Conservation (phyloP, 345 rosid species). For the Citrus medica region DNA sequence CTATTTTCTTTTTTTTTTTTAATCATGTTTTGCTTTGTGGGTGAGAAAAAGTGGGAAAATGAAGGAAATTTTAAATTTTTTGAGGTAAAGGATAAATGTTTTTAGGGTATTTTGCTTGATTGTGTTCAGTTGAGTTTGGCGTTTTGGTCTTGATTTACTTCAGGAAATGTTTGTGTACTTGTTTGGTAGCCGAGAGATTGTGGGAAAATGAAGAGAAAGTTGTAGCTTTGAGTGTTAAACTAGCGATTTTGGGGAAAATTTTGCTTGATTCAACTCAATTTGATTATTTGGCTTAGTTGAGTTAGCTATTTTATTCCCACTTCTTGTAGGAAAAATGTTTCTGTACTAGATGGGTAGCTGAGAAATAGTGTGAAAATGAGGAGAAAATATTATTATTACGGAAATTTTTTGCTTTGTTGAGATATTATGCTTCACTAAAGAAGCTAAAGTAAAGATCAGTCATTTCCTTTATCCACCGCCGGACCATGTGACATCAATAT, state of each 20-base stretch:
- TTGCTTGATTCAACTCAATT: neutral
- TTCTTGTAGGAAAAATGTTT: neutral
- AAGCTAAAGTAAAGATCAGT: neutral
- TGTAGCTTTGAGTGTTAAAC: neutral
- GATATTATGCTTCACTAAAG: neutral
- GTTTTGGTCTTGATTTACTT: conserved; percentile 1
- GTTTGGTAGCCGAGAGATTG: conserved; percentile 18
- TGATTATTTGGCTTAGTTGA: neutral
- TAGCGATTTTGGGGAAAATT: neutral
- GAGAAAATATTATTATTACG: neutral
- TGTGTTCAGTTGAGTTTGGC: neutral
- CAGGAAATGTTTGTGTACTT: neutral
- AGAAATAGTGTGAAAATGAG: conserved; percentile 1
- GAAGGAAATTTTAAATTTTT: neutral
- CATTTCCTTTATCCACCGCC: neutral
- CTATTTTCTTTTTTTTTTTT: neutral
- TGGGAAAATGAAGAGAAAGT: neutral
- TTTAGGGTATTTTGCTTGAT: neutral
- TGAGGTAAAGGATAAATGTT: neutral
- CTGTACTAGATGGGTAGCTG: conserved; percentile 9
- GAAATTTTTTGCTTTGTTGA: neutral
- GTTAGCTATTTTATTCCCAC: neutral
- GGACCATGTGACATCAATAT: neutral
- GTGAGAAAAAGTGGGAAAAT: conserved; percentile 7
- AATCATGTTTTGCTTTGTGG: conserved; percentile 5